Evolutionary conservation across 441 rosid species (phyloP).

Genomic region (Pelargonium fulgidum): DNA sequence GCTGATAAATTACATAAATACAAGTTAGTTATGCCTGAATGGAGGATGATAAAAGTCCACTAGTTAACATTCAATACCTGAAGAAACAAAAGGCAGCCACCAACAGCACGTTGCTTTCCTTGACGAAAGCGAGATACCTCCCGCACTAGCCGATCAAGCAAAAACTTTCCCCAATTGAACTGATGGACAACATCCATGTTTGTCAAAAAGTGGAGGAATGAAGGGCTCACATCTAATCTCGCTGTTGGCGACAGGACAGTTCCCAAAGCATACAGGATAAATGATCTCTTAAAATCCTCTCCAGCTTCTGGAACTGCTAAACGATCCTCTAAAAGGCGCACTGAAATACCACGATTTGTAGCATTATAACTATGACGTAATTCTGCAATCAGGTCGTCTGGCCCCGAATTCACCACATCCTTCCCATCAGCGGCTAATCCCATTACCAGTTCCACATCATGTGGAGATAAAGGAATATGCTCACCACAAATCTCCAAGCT

Average conservation of each 20-base stretch:
- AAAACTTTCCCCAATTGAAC: conserved; percentile 43
- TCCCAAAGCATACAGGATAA: conserved; percentile 40
- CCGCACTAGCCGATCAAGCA: conserved; percentile 41
- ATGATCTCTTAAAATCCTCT: conserved; percentile 43
- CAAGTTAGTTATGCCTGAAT: conserved; percentile 10
- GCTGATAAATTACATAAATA: conserved; percentile 21
- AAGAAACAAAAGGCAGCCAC: conserved; percentile 47
- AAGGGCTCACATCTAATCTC: conserved; percentile 44
- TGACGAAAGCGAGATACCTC: conserved; percentile 42
- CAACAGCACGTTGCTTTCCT: conserved; percentile 44
- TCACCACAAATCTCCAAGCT: conserved; percentile 40
- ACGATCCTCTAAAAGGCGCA: conserved; percentile 38
- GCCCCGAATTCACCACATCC: conserved; percentile 47
- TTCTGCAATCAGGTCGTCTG: conserved; percentile 36
- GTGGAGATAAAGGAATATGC: conserved; percentile 32
- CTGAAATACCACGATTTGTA: conserved; percentile 44
- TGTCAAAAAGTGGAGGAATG: conserved; percentile 44
- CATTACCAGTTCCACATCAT: conserved; percentile 42
- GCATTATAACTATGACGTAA: conserved; percentile 39
- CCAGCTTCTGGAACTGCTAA: conserved; percentile 37
- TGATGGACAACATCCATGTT: conserved; percentile 38
- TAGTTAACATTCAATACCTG: conserved; percentile 26
- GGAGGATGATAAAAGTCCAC: background rate
- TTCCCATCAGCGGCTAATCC: conserved; percentile 42
- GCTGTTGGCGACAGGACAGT: conserved; percentile 45